A percentile compares a stretch with the other conserved stretches of the same genome.
Conservation (phyloP, 306 rosid genomes). For the Prunus mira region DNA sequence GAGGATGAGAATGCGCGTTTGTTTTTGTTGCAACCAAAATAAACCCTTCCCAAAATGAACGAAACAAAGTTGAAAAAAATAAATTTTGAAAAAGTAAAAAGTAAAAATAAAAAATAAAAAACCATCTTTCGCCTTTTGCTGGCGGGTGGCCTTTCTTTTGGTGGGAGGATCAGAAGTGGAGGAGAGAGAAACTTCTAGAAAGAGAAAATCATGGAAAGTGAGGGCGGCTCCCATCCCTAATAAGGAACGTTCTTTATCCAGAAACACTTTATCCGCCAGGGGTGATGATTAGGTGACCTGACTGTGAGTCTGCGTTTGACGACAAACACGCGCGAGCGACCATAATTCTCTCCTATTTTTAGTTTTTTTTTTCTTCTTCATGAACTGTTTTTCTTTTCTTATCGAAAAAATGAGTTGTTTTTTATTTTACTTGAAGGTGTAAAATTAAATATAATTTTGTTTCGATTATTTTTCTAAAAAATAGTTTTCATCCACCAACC, state of each 20-base stretch:
- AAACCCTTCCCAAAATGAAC: neutral
- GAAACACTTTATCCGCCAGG: neutral
- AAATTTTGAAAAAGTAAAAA: neutral
- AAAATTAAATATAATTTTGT: no score
- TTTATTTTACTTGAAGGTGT: no score
- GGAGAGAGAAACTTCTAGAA: slow-evolving; percentile 9
- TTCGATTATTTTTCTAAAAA: no score
- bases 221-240: neutral
- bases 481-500: no score
- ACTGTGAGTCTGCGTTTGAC: neutral
- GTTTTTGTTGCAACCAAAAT: slow-evolving; percentile 16
- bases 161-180: neutral
- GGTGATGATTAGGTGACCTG: neutral
- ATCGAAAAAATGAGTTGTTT: no score
- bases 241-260: neutral
- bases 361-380: neutral
- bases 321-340: neutral
- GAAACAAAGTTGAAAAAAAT: neutral
- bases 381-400: no score
- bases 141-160: neutral
- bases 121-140: neutral
- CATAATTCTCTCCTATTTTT: neutral
- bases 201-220: neutral
- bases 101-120: no score
- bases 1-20: slow-evolving; percentile 28